Base-by-base conservation (phyloP, 2,329 filamentous ascomycete species). In the Seiridium unicorne region DNA sequence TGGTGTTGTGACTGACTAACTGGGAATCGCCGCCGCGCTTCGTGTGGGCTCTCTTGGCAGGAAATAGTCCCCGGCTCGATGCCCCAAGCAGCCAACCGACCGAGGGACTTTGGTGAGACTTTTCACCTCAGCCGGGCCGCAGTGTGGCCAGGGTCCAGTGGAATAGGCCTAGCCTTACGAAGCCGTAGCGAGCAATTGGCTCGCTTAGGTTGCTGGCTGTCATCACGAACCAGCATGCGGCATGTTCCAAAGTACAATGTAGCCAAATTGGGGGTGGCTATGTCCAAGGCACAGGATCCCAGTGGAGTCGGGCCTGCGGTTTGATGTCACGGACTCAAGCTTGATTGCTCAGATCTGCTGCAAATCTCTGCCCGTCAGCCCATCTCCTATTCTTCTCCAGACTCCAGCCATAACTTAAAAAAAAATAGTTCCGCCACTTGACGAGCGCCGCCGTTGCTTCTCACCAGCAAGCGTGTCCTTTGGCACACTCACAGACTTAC, bases 201-300 rank as follows among this genome's bases (percentile, higher is more conserved):
- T 55, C 51, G 51, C 51, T 55, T 55, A 44, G 8, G 36, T 9
- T 44, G 42, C 44, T 55, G 51, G 51, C 51, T 55, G 51, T 55
- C 51, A 55, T 55, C 51, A 44, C 51, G 51, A 55, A 55, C 51
- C 51, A 44, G 51, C n/a, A 32, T 35, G 35, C 36, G 40, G 26
- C 26, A 55, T 32, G 13, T 13, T 42, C 36, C 6, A 26, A 26
- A 26, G 18, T 26, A 26, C 18, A 26, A 26, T 26, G 26, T 42
- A 32, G 31, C 51, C 51, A 36, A 32, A 55, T 55, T 55, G 51
- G 51, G 51, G 51, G 51, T 55, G 51, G 51, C 51, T 40, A 38
- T 55, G 51, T 55, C 38, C 36, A 55, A 55, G 38, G 49, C 18
- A 32, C 36, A 55, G 51, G 51, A 55, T 55, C 51, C 35, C 51